phyloP scores from a whole-genome alignment of 768 basidiomycete genomes.

The Hydnomerulius pinastri region DNA sequence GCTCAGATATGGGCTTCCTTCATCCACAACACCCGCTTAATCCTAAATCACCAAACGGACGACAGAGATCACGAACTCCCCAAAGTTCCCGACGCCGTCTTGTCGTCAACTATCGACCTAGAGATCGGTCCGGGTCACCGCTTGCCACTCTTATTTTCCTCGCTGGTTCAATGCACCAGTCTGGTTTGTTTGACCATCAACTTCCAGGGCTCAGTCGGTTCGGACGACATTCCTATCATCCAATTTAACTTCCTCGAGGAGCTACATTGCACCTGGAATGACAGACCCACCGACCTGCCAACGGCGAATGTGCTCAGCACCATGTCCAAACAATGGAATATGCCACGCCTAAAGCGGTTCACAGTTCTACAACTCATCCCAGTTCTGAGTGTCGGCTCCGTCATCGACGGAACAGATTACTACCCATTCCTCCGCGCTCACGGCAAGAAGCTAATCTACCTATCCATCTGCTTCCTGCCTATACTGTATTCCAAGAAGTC shows the following conservation, averaged over 20 bases:
- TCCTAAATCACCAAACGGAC: neutral
- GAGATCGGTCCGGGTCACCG: neutral
- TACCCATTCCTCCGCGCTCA: neutral
- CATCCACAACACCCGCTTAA: neutral
- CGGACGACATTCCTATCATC: neutral
- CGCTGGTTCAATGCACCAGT: conserved; percentile 1
- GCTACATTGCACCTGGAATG: neutral
- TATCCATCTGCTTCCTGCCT: neutral
- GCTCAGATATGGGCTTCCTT: neutral
- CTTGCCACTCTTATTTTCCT: neutral
- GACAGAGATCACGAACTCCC: neutral
- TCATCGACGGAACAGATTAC: neutral
- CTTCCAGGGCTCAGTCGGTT: neutral
- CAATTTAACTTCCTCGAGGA: neutral
- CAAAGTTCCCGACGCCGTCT: neutral
- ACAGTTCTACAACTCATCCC: neutral
- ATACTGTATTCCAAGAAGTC: neutral
- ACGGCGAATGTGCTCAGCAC: neutral
- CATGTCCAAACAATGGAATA: neutral
- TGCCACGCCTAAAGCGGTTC: neutral
- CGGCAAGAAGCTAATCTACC: neutral
- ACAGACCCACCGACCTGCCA: neutral
- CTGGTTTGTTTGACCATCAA: neutral
- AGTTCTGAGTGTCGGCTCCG: too few species aligned
- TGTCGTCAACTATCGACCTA: neutral